Evolutionary conservation across 768 basidiomycete species (phyloP), one percentile per base, ranked within the genome.

Genomic region (Tulasnella sp.): DNA sequence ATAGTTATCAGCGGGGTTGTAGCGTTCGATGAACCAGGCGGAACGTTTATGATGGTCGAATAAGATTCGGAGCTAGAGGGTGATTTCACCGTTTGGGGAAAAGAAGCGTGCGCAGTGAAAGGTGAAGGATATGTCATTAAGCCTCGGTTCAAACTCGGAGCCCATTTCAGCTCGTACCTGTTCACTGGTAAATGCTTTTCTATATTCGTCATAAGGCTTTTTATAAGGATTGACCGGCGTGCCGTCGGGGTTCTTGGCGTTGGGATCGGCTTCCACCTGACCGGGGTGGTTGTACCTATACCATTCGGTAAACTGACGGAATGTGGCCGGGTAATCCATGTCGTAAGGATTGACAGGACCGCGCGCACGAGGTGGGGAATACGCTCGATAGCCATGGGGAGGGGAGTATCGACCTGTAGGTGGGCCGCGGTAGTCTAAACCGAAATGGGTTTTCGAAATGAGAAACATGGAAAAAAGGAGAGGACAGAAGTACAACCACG

Each of bases 21-120:
- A 98, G 84, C 94, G 94, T 87, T 98, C 96, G 77, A 91, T 90
- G 87, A 98, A 98, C 96, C 96, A 98, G 18, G 95, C 92, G n/a
- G 94, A 94, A 83, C 92, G 92, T 85, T 91, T 90, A 86, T 98
- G 96, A 85, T 95, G 93, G 44, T 98, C 93, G 88, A 95, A 98
- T 89, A 98, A 92, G 78, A 93, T 92, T 87, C 94, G 94, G 82
- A 97, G 90, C 96, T 98, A 88, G 69, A 40, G 75, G 70, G 80
- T 46, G 40, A 40, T 40, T 40, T 40, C 40, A 13, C 40, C 40
- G 40, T 18, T 10, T 44, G 11, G 44, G 44, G n/a, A n/a, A 18
- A 18, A 16, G 44, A 44, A 44, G 44, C 16, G 44, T 10, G 15
- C 44, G 44, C 44, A 44, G 44, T n/a, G 5, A 70, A n/a, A 16